Percentiles rank a stretch among this genome's conserved stretches.
phyloP scores from a whole-genome alignment of 176 grass and related monocot genomes.

The Phragmites australis region DNA sequence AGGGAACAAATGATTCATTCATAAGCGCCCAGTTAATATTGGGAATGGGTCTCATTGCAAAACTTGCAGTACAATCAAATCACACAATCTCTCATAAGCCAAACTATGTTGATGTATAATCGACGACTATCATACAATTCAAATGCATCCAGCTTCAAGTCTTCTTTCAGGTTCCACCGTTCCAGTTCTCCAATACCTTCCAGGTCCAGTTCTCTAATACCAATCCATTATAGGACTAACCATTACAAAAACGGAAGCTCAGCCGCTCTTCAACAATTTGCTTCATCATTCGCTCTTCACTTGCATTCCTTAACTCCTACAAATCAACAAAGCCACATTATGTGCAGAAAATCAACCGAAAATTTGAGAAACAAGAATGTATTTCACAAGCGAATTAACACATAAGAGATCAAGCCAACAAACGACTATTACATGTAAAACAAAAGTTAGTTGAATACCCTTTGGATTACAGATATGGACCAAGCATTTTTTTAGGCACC shows the following conservation, averaged over 20 bases:
- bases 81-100: not conserved
- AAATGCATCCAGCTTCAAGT: not conserved
- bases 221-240: not conserved
- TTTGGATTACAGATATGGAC: not conserved
- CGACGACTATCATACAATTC: constrained; percentile 16
- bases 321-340: constrained; percentile 8
- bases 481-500: not conserved
- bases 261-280: not conserved
- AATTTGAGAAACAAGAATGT: too few species aligned
- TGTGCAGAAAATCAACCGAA: not conserved
- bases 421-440: not conserved
- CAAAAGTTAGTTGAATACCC: not conserved
- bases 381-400: not conserved
- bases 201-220: not conserved
- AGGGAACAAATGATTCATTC: too few species aligned
- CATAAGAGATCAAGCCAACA: not conserved
- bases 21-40: not conserved
- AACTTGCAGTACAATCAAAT: constrained; percentile 9
- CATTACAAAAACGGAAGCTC: constrained; percentile 20
- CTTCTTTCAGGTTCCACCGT: not conserved
- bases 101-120: constrained; percentile 20
- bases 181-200: not conserved
- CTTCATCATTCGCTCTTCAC: not conserved
- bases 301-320: constrained; percentile 27
- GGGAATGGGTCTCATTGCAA: not conserved